phyloP scores from a whole-genome alignment of 2,329 filamentous ascomycete genomes.

The Sordariomycetes sp. region DNA sequence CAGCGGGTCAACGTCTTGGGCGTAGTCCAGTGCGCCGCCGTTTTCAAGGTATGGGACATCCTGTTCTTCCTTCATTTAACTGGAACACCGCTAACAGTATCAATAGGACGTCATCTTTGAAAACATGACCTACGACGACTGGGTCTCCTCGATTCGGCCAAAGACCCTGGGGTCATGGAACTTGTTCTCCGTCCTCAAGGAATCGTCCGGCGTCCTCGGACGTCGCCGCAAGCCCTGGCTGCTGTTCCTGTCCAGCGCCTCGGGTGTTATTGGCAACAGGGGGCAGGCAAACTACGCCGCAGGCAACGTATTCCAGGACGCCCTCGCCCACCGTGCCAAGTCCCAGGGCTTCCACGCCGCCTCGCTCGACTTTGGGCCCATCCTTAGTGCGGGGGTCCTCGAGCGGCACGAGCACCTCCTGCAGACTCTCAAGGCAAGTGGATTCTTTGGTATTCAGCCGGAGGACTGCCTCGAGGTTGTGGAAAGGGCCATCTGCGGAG shows the following conservation, averaged over 20 bases:
- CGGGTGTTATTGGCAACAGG: constrained; percentile 38
- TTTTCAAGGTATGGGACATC: constrained; percentile 15
- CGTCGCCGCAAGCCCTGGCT: constrained; percentile 3
- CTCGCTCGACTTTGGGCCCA: constrained; percentile 39
- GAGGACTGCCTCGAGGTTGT: constrained; percentile 36
- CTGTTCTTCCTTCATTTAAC: background rate
- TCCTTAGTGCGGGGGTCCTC: constrained; percentile 38
- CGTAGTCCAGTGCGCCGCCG: constrained; percentile 24
- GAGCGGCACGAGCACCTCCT: constrained; percentile 31
- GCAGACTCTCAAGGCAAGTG: constrained; percentile 35
- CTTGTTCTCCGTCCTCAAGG: constrained; percentile 18
- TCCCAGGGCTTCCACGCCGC: constrained; percentile 29
- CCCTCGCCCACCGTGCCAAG: constrained; percentile 26
- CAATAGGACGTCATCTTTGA: constrained; percentile 17
- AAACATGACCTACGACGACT: constrained; percentile 23
- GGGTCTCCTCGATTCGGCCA: constrained; percentile 17
- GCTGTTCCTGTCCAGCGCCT: constrained; percentile 17
- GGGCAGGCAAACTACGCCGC: constrained; percentile 50
- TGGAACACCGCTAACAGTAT: background rate
- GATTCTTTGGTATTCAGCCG: constrained; percentile 43
- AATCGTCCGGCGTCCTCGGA: constrained; percentile 21
- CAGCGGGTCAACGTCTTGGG: constrained; percentile 17
- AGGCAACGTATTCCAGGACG: constrained; percentile 39
- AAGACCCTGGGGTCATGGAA: constrained; percentile 30
- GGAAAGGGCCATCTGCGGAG: constrained; percentile 29